Conservation (phyloP, 2,329 filamentous ascomycete species). For the Escovopsis weberi region DNA sequence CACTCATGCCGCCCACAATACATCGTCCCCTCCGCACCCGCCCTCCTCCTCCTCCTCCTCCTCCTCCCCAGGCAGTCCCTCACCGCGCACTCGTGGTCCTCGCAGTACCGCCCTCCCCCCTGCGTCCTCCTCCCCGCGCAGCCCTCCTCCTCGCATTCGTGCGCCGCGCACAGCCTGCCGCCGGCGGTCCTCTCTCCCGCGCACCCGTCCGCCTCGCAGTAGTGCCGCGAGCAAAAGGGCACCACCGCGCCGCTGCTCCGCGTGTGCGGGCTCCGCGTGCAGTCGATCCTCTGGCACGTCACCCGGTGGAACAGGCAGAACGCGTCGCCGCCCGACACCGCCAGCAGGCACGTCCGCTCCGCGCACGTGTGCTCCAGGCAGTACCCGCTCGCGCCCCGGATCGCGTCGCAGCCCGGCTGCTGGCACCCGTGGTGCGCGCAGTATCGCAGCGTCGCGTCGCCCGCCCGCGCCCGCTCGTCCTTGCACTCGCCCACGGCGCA, state of each 20-base stretch:
- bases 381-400: constrained; percentile 7
- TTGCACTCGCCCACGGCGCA: constrained; percentile 13
- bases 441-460: constrained; percentile 11
- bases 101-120: constrained; percentile 5
- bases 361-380: constrained; percentile 17
- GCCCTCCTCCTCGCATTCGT: constrained; percentile 9
- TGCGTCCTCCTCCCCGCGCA: constrained; percentile 10
- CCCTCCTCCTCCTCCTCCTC: constrained; percentile 6
- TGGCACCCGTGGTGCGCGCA: constrained; percentile 17
- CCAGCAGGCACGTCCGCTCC: constrained; percentile 11
- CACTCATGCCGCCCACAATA: constrained; percentile 16
- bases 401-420: constrained; percentile 9
- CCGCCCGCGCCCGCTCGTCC: constrained; percentile 8
- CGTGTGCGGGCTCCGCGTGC: constrained; percentile 13
- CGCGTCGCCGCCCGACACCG: constrained; percentile 8
- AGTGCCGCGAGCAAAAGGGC: constrained; percentile 16
- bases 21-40: too few relatives aligned
- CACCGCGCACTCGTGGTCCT: constrained; percentile 13
- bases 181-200: constrained; percentile 7
- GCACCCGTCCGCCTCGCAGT: constrained; percentile 15
- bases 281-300: constrained; percentile 11
- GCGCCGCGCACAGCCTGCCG: constrained; percentile 8
- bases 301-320: constrained; percentile 17
- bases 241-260: constrained; percentile 12
- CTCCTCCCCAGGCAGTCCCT: constrained; percentile 10